Base-by-base conservation (phyloP, 2,329 filamentous ascomycete species). In the Calonectria honghensis region DNA sequence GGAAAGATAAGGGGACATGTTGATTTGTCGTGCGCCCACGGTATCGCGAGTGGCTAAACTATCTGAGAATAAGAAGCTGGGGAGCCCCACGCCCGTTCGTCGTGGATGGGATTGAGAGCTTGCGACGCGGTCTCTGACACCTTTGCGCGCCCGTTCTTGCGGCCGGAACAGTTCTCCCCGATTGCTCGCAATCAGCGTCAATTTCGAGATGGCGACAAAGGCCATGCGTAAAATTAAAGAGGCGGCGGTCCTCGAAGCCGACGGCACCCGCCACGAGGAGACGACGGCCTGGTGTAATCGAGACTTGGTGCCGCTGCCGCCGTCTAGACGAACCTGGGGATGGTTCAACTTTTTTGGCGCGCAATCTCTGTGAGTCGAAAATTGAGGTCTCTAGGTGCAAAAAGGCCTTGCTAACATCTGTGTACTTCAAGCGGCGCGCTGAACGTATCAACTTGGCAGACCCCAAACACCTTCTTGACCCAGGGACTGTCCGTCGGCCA, bases 251-350 rank as follows among this genome's bases (percentile, higher is more conserved):
- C 79, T 88, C 31, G 83, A 84, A 66, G 85, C 85, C 64, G 83
- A 88, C 70, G 83, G 84, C 57, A 77, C 81, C 18, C 84, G 82
- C 66, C 84, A 88, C 74, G 87, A 88, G 75, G 85, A 89, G 72
- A 88, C 87, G 0, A 85, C 87, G 66, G 82, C 85, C 37, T 90
- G 88, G 88, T 88, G 86, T 32, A 90, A 90, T 72, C 86, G 86
- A 77, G 85, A 85, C 54, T 78, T 86, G 37, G 83, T 84, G 16
- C 84, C 85, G n/a, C 76, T 86, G 9, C 82, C 88, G n/a, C 84
- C 85, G 2, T 84, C 85, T 71, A 81, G 86, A 67, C 82, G 88
- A 75, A 89, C 87, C 50, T 89, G 88, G 88, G 86, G 88, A 81
- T 82, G 87, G 76, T 85, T 84, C 68, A 84, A 87, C 72, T 88